Evolutionary conservation across 805 yeast species (phyloP).

Genomic region (Spathaspora boniae): DNA sequence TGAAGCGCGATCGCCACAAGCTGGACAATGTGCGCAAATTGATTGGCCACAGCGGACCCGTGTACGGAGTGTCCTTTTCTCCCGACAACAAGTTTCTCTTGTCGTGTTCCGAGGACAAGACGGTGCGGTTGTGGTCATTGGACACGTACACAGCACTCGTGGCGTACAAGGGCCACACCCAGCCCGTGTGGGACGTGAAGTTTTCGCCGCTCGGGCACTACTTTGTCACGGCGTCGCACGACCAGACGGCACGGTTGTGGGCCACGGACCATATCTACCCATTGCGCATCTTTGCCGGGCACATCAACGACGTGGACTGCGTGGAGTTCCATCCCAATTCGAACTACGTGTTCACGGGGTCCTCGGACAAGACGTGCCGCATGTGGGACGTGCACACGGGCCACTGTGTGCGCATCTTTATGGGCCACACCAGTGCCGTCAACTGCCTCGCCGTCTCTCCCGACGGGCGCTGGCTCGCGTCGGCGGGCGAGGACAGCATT

Average conservation of each 20-base stretch:
- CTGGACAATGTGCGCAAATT: conserved; percentile 51
- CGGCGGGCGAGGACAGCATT: conserved; percentile 89
- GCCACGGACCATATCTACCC: conserved; percentile 98
- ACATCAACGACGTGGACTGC: conserved; percentile 91
- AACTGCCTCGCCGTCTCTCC: conserved; percentile 87
- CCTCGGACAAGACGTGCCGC: conserved; percentile 90
- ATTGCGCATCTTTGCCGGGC: conserved; percentile 94
- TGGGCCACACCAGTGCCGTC: conserved; percentile 90
- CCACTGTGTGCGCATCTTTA: conserved; percentile 82
- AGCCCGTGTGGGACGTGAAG: conserved; percentile 96
- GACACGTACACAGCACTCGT: conserved; percentile 89
- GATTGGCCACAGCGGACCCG: conserved; percentile 93
- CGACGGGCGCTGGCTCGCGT: conserved; percentile 94
- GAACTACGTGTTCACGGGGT: conserved; percentile 90
- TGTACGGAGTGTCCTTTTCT: conserved; percentile 83
- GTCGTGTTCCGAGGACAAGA: conserved; percentile 86
- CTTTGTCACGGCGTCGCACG: conserved; percentile 97
- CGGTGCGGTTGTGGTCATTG: conserved; percentile 89
- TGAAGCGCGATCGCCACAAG: conserved; percentile 53
- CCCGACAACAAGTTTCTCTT: conserved; percentile 84
- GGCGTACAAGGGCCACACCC: conserved; percentile 92
- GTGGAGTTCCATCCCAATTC: conserved; percentile 96
- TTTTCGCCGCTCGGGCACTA: conserved; percentile 95
- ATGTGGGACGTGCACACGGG: conserved; percentile 98
- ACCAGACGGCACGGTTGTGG: conserved; percentile 97